Evolutionary conservation across 768 basidiomycete species (phyloP).

Genomic region (Pleurotus pulmonarius): DNA sequence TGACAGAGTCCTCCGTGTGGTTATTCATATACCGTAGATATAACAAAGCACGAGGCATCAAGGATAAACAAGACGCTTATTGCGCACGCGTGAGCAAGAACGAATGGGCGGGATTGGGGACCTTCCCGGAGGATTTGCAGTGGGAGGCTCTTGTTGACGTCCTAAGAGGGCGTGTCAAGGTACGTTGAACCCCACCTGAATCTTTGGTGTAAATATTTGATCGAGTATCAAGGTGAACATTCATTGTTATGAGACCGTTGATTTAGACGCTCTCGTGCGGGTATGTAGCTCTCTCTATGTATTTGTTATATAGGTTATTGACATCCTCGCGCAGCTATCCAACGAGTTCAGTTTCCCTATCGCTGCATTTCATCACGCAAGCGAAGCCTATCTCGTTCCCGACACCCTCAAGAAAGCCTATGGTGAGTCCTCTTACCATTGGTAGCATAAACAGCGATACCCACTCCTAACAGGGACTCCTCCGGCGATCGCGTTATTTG

Average conservation of each 20-base stretch:
- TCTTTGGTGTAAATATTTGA: conserved; percentile 11
- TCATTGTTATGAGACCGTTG: conserved; percentile 62
- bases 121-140: conserved; percentile 64
- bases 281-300: conserved; percentile 24
- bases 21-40: conserved; percentile 38
- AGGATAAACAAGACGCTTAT: conserved; percentile 59
- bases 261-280: conserved; percentile 65
- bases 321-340: conserved; percentile 29
- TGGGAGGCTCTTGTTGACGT: conserved; percentile 77
- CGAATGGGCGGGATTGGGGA: conserved; percentile 44
- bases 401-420: conserved; percentile 70
- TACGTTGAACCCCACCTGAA: conserved; percentile 14
- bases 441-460: not conserved
- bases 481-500: conserved; percentile 75
- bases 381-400: conserved; percentile 85
- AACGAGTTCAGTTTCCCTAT: conserved; percentile 73
- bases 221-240: conserved; percentile 39
- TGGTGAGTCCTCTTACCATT: conserved; percentile 28
- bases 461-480: conserved; percentile 38
- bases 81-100: conserved; percentile 49
- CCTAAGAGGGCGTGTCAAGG: conserved; percentile 74
- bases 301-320: not conserved
- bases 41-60: conserved; percentile 58
- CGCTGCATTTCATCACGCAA: conserved; percentile 75
- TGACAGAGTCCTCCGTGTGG: too few relatives aligned